Conservation (phyloP, 2,329 filamentous ascomycete species). For the Leptosphaerulina australis region DNA sequence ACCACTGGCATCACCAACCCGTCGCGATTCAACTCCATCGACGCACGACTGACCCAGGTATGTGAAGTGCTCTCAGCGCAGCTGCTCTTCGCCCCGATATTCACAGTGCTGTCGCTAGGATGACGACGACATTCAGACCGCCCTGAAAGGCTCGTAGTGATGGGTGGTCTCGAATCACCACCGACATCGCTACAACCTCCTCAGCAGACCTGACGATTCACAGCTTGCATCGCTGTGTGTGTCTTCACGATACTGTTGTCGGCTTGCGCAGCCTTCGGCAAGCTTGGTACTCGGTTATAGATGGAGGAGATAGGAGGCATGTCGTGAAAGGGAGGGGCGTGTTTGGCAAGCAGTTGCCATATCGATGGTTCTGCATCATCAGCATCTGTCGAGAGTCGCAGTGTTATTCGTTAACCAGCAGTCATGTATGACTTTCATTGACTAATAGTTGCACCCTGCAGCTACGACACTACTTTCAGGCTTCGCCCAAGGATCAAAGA, state of each 20-base stretch:
- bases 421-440: slow-evolving; percentile 11
- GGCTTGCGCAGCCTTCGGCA: neutral
- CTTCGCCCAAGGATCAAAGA: slow-evolving; percentile 1
- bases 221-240: neutral
- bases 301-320: neutral
- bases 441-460: slow-evolving; percentile 6
- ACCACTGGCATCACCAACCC: slow-evolving; percentile 12
- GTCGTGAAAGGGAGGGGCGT: neutral
- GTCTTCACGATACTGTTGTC: neutral
- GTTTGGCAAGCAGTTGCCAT: neutral
- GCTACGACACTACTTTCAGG: neutral
- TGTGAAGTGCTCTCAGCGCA: slow-evolving; percentile 2
- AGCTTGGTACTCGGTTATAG: neutral
- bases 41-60: slow-evolving; percentile 14
- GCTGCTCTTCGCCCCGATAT: slow-evolving; percentile 5
- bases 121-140: slow-evolving; percentile 9
- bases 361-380: slow-evolving; percentile 1
- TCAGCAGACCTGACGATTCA: neutral
- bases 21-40: slow-evolving; percentile 6
- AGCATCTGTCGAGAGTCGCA: neutral
- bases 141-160: slow-evolving; percentile 8
- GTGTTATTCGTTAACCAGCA: slow-evolving; percentile 2
- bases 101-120: slow-evolving; percentile 16
- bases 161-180: slow-evolving; percentile 1
- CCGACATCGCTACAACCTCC: neutral